These are phyloP conservation scores for Beta corolliflora DNA, from an alignment of 179 eudicot species.

Conservation along the genomic window DNA sequence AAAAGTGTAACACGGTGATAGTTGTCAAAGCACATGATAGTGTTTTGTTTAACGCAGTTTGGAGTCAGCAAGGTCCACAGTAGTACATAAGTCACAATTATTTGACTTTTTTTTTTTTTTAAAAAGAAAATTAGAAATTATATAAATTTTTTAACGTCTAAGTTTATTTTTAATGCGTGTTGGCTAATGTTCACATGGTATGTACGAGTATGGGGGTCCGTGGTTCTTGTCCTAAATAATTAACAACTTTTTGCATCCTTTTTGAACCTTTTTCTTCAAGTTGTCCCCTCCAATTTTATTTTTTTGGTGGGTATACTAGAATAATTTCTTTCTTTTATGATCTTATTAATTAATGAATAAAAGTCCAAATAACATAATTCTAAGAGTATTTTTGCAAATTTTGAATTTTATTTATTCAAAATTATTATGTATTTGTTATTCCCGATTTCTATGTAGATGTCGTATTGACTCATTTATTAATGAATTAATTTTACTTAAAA, in stretches of 20 bases:
- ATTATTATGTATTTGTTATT: too few species aligned
- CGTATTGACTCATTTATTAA: too few species aligned
- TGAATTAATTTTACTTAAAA: too few species aligned
- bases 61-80: conserved; percentile 39
- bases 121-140: neutral
- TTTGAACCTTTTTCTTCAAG: conserved; percentile 14
- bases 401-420: too few species aligned
- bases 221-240: conserved; percentile 23
- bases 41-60: conserved; percentile 27
- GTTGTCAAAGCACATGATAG: conserved; percentile 46
- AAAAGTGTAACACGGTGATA: conserved; percentile 21
- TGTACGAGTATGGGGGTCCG: conserved; percentile 37
- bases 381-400: neutral
- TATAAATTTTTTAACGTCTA: neutral
- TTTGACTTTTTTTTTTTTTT: conserved; percentile 24
- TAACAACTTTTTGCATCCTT: conserved; percentile 11
- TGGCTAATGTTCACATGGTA: conserved; percentile 38
- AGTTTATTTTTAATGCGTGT: neutral
- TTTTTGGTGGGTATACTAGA: neutral
- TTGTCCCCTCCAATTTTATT: conserved; percentile 7
- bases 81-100: conserved; percentile 14
- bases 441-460: too few species aligned
- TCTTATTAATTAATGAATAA: neutral
- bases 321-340: neutral
- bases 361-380: neutral